Evolutionary conservation across 352 stramenopile species (phyloP), one percentile per base, ranked within the genome.

Genomic region (Globisporangium orthogonon): DNA sequence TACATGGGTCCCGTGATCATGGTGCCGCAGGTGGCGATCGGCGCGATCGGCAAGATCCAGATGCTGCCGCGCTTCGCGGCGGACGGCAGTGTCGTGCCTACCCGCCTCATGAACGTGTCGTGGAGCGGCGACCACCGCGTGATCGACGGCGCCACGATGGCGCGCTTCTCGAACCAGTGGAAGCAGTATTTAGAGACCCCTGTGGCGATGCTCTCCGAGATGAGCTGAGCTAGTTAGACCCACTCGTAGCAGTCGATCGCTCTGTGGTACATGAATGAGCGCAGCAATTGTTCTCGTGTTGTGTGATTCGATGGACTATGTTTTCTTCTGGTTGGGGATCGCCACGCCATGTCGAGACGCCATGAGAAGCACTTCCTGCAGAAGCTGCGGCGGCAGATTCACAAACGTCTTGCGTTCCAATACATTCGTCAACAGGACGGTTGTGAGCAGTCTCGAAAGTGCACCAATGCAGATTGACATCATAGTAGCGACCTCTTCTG

Each of bases 71-170:
- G 96, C n/a, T 99, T 98, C 60, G 75, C 87, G 13, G 62, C 58
- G n/a, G 77, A 94, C 15, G 85, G 82, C 45, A 81, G 78, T 48
- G 84, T 99, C 10, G 69, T 92, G 49, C 79, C 92, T 13, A 69
- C 88, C 40, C 83, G 89, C 44, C 62, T 99, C 48, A 98, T 99
- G 89, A 92, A 97, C 60, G 91, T 99, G 13, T 98, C 90, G 41
- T 99, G 96, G 96, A 97, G 89, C 43, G 97, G 92, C 13, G 97
- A 99, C 70, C 97, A 99, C 78, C 86, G 97, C 44, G 93, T 98
- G 46, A 91, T 99, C 51, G 97, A 99, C 67, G 97, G 97, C 49
- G 97, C 96, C 6, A 99, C 96, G 11, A 97, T 99, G 82, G 96
- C 96, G 28, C 78, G 93, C 33, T 99, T 99, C 73, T 98, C 92